These are phyloP conservation scores for Gamsiella multidivaricata DNA, from an alignment of 192 early-diverging fungal species.

Conservation along the genomic window DNA sequence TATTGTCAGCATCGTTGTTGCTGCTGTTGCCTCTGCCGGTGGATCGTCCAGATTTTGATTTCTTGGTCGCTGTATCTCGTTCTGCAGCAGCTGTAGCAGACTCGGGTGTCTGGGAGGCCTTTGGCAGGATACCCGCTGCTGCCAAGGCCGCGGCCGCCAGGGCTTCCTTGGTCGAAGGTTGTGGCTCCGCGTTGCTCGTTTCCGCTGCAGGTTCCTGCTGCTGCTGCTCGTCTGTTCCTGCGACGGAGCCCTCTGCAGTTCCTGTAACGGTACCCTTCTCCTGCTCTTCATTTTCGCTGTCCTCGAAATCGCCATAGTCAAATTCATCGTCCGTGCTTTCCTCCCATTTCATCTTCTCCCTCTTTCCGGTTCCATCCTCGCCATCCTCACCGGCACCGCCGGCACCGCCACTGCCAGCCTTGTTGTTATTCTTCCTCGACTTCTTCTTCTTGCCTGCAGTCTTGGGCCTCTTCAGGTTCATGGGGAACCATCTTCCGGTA, in stretches of 20 bases:
- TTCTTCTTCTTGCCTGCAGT: slow-evolving; percentile 57
- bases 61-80: not conserved
- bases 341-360: slow-evolving; percentile 54
- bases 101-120: slow-evolving; percentile 6
- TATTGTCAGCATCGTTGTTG: slow-evolving; percentile 16
- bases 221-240: not conserved
- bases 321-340: slow-evolving; percentile 53
- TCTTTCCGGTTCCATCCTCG: slow-evolving; percentile 35
- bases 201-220: not conserved
- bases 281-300: slow-evolving; percentile 49
- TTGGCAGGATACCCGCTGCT: slow-evolving; percentile 48
- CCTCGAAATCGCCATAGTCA: slow-evolving; percentile 54
- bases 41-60: slow-evolving; percentile 3
- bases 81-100: slow-evolving; percentile 10
- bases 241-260: not conserved
- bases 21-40: not conserved
- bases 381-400: slow-evolving; percentile 9
- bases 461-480: slow-evolving; percentile 59
- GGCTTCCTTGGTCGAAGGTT: slow-evolving; percentile 30
- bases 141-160: slow-evolving; percentile 47
- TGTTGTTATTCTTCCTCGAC: slow-evolving; percentile 48
- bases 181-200: not conserved
- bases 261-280: not conserved
- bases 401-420: slow-evolving; percentile 2
- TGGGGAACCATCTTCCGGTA: slow-evolving; percentile 69